Evolutionary conservation across 176 grass and related monocot genomes (phyloP).

Genomic region (Echinochloa phyllopogon): DNA sequence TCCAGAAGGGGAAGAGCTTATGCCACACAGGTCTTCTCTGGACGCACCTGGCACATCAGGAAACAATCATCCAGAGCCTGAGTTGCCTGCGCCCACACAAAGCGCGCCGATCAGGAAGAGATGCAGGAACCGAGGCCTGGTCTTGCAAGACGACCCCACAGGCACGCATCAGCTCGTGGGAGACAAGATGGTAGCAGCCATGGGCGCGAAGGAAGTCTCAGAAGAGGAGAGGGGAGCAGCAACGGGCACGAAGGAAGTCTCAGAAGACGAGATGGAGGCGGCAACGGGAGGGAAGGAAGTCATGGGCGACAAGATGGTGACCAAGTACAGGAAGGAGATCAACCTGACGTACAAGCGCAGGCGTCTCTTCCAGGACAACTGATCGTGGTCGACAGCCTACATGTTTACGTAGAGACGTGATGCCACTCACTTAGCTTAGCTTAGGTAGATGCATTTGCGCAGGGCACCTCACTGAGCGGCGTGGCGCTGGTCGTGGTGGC

Average conservation of each 20-base stretch:
- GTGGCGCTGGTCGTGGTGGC: not conserved
- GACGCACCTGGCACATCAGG: not conserved
- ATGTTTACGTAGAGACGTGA: conserved; percentile 9
- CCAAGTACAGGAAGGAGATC: conserved; percentile 26
- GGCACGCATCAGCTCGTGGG: not conserved
- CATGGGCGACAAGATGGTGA: not conserved
- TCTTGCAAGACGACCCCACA: conserved; percentile 50
- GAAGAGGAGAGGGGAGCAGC: conserved; percentile 12
- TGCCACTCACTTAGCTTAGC: conserved; percentile 25
- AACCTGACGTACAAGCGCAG: conserved; percentile 45
- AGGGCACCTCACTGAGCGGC: not conserved
- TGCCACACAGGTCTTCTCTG: not conserved
- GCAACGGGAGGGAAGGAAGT: not conserved
- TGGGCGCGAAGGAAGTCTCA: not conserved
- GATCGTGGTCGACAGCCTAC: not conserved
- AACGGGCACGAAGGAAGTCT: conserved; percentile 6
- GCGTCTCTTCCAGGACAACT: conserved; percentile 43
- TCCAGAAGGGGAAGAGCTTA: conserved; percentile 43
- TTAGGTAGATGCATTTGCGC: not conserved
- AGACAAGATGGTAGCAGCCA: not conserved
- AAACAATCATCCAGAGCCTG: not conserved
- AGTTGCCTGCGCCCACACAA: not conserved
- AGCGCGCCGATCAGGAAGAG: conserved; percentile 64
- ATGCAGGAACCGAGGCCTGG: conserved; percentile 61
- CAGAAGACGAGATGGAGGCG: conserved; percentile 6